A percentile compares a stretch with the other conserved stretches of the same genome.
These are phyloP conservation scores for Hyaloperonospora arabidopsidis DNA, from an alignment of 352 stramenopile species.

Conservation along the genomic window DNA sequence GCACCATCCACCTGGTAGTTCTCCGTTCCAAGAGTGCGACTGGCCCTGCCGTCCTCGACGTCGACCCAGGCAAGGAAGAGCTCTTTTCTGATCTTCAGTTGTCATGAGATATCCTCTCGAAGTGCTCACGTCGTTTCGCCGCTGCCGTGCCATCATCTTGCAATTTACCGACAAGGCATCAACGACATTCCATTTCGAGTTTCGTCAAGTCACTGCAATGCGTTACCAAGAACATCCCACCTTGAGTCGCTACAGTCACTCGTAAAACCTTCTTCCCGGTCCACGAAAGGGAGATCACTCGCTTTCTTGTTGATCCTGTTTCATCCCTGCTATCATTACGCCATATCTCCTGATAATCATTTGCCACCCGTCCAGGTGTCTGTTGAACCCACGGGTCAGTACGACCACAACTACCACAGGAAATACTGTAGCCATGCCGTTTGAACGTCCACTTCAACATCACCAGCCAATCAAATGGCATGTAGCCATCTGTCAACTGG, in stretches of 20 bases:
- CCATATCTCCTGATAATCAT: constrained; percentile 78
- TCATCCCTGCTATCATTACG: constrained; percentile 65
- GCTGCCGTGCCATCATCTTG: constrained; percentile 58
- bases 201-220: not conserved
- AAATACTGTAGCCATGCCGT: constrained; percentile 22
- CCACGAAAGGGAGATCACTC: constrained; percentile 65
- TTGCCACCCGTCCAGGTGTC: constrained; percentile 58
- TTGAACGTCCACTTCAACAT: constrained; percentile 21
- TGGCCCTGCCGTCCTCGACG: constrained; percentile 62
- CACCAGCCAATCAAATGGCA: constrained; percentile 17
- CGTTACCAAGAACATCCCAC: constrained; percentile 31
- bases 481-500: constrained; percentile 11
- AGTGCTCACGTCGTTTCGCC: constrained; percentile 63
- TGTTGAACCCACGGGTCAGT: constrained; percentile 78
- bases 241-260: constrained; percentile 71
- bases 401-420: constrained; percentile 15
- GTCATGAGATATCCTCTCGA: constrained; percentile 65
- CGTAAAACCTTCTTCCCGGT: constrained; percentile 69
- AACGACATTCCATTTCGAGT: constrained; percentile 5
- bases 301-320: constrained; percentile 50
- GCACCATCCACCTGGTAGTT: constrained; percentile 65
- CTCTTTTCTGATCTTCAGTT: constrained; percentile 78
- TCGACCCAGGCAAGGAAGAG: constrained; percentile 65
- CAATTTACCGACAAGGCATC: constrained; percentile 37
- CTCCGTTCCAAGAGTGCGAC: constrained; percentile 64